A percentile compares a stretch with the other conserved stretches of the same genome.
These are phyloP conservation scores for Populus euphratica DNA, from an alignment of 345 rosid genomes.

Conservation along the genomic window DNA sequence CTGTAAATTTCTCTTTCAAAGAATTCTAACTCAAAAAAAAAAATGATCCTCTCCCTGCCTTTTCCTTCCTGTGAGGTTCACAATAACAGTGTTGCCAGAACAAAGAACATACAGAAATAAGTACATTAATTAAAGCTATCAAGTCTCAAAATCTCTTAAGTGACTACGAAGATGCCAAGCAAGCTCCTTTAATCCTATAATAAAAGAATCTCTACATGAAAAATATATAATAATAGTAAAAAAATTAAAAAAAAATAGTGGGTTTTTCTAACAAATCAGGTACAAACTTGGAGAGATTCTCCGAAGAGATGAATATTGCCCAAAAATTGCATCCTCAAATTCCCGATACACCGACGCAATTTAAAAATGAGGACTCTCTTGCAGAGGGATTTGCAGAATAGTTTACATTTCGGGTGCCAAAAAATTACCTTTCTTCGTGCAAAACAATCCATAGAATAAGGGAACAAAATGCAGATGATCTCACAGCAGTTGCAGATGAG, in stretches of 20 bases:
- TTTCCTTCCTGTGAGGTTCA: not conserved
- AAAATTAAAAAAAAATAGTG: not conserved
- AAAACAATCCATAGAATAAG: constrained; percentile 15
- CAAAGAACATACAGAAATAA: not conserved
- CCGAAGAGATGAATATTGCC: not conserved
- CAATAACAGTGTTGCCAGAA: not conserved
- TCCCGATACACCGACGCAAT: constrained; percentile 11
- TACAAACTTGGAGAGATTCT: not conserved
- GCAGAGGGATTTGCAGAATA: constrained; percentile 17
- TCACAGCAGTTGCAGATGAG: constrained; percentile 15
- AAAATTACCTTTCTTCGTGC: constrained; percentile 15
- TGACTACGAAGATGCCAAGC: no score
- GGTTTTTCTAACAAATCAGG: not conserved
- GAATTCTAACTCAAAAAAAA: not conserved
- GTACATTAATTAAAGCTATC: no score
- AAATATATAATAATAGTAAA: no score
- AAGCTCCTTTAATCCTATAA: not conserved
- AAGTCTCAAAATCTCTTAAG: no score
- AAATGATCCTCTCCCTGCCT: not conserved
- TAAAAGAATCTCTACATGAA: not conserved
- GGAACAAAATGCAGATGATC: constrained; percentile 10
- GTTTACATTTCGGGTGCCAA: constrained; percentile 16
- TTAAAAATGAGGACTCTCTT: constrained; percentile 2
- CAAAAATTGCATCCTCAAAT: not conserved
- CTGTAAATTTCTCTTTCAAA: not conserved